A percentile compares a stretch with the other conserved stretches of the same genome.
phyloP scores from a whole-genome alignment of 129 eudicot species.

The Ambrosia trifida region DNA sequence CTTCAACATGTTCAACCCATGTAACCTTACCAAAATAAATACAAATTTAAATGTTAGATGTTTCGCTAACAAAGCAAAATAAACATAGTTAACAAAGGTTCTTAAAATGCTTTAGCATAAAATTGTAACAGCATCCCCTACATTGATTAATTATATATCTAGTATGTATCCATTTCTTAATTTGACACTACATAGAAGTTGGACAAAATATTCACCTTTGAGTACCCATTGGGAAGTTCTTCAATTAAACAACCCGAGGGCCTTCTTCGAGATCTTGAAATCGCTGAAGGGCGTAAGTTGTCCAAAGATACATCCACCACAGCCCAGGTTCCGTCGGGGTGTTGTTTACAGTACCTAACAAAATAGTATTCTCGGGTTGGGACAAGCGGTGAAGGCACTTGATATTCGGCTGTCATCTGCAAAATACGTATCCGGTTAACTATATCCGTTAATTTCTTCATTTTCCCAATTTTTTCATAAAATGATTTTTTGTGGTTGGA shows the following conservation, averaged over 20 bases:
- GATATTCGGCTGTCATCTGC: constrained; percentile 52
- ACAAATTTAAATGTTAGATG: neutral
- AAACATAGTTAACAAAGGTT: neutral
- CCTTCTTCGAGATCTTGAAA: constrained; percentile 36
- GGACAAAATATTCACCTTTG: constrained; percentile 39
- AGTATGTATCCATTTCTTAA: neutral
- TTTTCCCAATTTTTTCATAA: no score
- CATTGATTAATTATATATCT: no score
- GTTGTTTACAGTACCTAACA: constrained; percentile 54
- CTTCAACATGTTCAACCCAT: constrained; percentile 69
- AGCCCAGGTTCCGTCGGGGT: constrained; percentile 56
- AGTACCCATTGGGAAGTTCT: constrained; percentile 54
- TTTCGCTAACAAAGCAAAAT: neutral
- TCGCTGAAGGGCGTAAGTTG: constrained; percentile 29
- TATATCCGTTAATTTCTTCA: neutral
- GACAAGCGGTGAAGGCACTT: constrained; percentile 49
- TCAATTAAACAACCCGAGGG: constrained; percentile 58
- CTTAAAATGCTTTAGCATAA: neutral
- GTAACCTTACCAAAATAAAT: constrained; percentile 37
- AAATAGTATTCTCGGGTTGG: constrained; percentile 53
- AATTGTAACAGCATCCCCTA: no score
- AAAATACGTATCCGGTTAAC: neutral
- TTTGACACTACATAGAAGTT: neutral
- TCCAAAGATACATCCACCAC: constrained; percentile 62
- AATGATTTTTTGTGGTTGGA: no score